These are phyloP conservation scores for Xylaria palmicola DNA, from an alignment of 495 filamentous ascomycete genomes.

Conservation along the genomic window DNA sequence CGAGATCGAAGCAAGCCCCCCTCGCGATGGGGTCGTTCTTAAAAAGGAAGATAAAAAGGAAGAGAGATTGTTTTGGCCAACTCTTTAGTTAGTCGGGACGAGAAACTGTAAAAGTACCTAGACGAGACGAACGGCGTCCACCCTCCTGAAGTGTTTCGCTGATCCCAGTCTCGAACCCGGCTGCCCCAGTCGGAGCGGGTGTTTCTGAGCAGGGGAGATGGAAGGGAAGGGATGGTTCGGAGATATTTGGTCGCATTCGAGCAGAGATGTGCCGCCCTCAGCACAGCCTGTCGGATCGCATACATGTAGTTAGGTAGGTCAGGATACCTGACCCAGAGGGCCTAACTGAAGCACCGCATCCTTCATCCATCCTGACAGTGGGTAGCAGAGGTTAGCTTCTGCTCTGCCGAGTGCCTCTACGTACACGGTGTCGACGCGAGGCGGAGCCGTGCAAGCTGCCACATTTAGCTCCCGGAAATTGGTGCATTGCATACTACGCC, in stretches of 20 bases:
- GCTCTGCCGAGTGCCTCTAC: no score
- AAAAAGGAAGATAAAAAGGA: not conserved
- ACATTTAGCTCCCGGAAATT: slow-evolving; percentile 11
- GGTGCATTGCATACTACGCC: slow-evolving; percentile 10
- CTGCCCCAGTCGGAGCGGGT: not conserved
- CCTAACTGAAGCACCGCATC: not conserved
- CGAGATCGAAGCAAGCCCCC: not conserved
- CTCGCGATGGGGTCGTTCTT: not conserved
- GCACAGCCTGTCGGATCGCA: not conserved
- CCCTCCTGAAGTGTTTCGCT: not conserved
- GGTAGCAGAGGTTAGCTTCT: no score
- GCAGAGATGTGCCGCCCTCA: not conserved
- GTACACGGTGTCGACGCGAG: no score
- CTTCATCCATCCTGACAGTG: not conserved
- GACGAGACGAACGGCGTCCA: no score
- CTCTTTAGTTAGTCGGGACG: no score
- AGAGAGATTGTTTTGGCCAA: not conserved
- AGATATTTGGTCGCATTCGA: not conserved
- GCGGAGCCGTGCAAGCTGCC: not conserved
- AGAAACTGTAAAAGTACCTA: no score
- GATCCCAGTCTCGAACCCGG: not conserved
- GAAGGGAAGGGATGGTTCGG: no score
- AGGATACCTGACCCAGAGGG: no score
- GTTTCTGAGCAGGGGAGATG: not conserved
- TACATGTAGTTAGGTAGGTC: no score